Conservation (phyloP, 2,329 filamentous ascomycete genomes). For the Colletotrichum tabaci region DNA sequence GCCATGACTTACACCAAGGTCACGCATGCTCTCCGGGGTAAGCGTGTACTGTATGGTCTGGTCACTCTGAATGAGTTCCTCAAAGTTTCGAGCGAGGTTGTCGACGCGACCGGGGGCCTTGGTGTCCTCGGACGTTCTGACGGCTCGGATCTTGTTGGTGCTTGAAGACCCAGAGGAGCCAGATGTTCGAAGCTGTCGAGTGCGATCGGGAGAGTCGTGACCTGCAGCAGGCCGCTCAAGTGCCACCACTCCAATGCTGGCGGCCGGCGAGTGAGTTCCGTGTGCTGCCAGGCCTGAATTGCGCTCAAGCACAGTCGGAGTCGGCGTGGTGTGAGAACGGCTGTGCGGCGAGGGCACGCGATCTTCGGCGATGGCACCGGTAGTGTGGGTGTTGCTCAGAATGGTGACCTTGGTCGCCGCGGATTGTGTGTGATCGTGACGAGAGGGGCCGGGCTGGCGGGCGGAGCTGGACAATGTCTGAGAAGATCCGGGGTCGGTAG, state of each 20-base stretch:
- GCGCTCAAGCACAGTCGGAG: slow-evolving; percentile 42
- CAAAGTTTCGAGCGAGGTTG: slow-evolving; percentile 78
- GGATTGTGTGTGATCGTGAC: slow-evolving; percentile 44
- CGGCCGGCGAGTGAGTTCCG: slow-evolving; percentile 39
- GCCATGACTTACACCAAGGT: slow-evolving; percentile 60
- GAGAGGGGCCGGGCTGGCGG: slow-evolving; percentile 43
- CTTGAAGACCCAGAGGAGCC: slow-evolving; percentile 67
- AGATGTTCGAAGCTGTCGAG: slow-evolving; percentile 61
- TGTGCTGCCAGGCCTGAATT: slow-evolving; percentile 39
- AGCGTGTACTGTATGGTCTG: slow-evolving; percentile 87
- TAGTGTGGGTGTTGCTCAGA: slow-evolving; percentile 49
- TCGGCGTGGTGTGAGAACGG: slow-evolving; percentile 34
- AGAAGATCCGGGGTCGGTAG: slow-evolving; percentile 30
- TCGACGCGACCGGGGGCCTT: slow-evolving; percentile 61
- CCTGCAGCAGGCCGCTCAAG: slow-evolving; percentile 52
- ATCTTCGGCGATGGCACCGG: slow-evolving; percentile 53
- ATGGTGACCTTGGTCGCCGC: slow-evolving; percentile 53
- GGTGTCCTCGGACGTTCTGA: slow-evolving; percentile 73
- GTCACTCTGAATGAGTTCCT: slow-evolving; percentile 85
- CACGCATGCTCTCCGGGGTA: slow-evolving; percentile 84
- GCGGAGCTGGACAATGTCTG: slow-evolving; percentile 45
- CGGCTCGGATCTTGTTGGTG: slow-evolving; percentile 65
- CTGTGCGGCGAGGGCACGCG: slow-evolving; percentile 51
- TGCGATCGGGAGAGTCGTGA: slow-evolving; percentile 39
- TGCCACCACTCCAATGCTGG: slow-evolving; percentile 56